Evolutionary conservation across 2,329 filamentous ascomycete genomes (phyloP).

Genomic region (Fusarium chuoi): DNA sequence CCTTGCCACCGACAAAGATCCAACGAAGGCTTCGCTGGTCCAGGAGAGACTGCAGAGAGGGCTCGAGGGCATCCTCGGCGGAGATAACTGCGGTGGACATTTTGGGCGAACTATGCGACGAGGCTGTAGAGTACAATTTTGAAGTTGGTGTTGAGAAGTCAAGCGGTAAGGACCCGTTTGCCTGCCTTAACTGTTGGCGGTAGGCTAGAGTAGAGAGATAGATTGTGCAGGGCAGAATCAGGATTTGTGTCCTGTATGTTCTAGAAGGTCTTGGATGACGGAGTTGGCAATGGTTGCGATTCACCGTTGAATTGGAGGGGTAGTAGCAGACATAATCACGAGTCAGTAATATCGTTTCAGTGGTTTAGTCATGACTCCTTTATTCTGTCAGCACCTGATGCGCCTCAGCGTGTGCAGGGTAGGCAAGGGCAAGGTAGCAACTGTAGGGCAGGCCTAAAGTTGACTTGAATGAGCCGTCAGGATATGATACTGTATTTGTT

Average conservation of each 20-base stretch:
- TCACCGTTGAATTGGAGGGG: constrained; percentile 32
- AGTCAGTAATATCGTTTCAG: not conserved
- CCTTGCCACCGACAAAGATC: constrained; percentile 99
- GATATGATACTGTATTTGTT: not conserved
- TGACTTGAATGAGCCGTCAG: not conserved
- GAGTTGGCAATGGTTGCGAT: constrained; percentile 22
- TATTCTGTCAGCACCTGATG: constrained; percentile 12
- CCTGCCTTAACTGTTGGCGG: not conserved
- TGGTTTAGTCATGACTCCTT: not conserved
- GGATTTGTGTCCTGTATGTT: constrained; percentile 33
- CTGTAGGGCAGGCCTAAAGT: not conserved
- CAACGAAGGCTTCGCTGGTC: constrained; percentile 95
- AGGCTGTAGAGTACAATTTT: not conserved
- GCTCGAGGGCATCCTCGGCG: constrained; percentile 82
- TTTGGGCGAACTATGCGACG: not conserved
- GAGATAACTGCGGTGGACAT: constrained; percentile 56
- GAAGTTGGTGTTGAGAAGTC: not conserved
- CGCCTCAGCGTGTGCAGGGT: not conserved
- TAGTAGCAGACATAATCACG: constrained; percentile 19
- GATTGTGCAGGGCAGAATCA: constrained; percentile 18
- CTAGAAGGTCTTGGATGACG: constrained; percentile 43
- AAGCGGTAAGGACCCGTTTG: not conserved
- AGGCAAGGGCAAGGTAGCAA: not conserved
- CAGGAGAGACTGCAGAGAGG: constrained; percentile 91
- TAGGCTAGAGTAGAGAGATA: not conserved